A percentile compares a stretch with the other conserved stretches of the same genome.
phyloP scores from a whole-genome alignment of 768 basidiomycete species.

The Flagelloscypha sp. region DNA sequence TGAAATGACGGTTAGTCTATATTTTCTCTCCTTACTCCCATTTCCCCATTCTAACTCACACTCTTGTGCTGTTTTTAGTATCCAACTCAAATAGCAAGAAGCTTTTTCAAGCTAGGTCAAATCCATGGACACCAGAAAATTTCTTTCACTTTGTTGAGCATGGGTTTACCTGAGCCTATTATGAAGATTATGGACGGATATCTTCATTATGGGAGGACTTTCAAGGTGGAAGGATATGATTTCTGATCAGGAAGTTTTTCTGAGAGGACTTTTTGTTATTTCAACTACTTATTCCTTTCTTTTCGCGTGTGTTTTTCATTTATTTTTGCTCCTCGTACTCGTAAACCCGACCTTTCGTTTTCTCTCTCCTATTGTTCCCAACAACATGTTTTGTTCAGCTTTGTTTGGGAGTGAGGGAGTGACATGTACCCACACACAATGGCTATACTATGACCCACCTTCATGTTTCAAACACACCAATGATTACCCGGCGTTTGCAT shows the following conservation, averaged over 20 bases:
- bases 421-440: no score
- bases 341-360: no score
- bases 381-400: no score
- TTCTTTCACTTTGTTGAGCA: slow-evolving; percentile 84
- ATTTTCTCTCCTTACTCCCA: slow-evolving; percentile 2
- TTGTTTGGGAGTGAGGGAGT: no score
- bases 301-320: slow-evolving; percentile 3
- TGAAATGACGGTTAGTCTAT: slow-evolving; percentile 68
- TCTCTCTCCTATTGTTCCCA: no score
- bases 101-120: slow-evolving; percentile 89
- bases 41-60: slow-evolving; percentile 4
- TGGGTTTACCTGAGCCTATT: slow-evolving; percentile 87
- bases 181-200: slow-evolving; percentile 91
- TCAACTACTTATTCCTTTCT: not conserved
- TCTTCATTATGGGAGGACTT: slow-evolving; percentile 77
- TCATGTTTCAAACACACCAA: no score
- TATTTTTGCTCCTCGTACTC: not conserved
- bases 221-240: slow-evolving; percentile 83
- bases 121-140: slow-evolving; percentile 93
- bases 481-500: no score
- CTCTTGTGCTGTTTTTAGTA: slow-evolving; percentile 40
- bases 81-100: slow-evolving; percentile 82
- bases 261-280: not conserved
- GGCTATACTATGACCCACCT: no score
- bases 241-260: slow-evolving; percentile 34